Evolutionary conservation across 2,329 filamentous ascomycete genomes (phyloP).

Genomic region (Daldinia sp.): DNA sequence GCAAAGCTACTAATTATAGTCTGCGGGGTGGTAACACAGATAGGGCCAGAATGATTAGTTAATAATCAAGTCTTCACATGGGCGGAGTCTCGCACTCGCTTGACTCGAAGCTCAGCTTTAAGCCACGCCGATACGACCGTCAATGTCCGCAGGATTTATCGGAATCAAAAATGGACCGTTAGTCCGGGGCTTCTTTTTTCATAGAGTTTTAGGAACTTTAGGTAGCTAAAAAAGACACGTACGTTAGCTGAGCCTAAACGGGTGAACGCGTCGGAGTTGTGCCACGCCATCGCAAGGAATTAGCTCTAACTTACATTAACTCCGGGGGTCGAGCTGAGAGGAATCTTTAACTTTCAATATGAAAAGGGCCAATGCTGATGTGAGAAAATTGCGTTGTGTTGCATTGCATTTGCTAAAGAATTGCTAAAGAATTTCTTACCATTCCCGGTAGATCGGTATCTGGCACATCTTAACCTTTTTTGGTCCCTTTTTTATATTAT

Average conservation of each 20-base stretch:
- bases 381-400: not conserved
- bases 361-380: not conserved
- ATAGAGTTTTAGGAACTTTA: not conserved
- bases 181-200: not conserved
- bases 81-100: not conserved
- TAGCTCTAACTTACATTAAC: slow-evolving; percentile 8
- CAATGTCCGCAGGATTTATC: not conserved
- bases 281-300: not conserved
- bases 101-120: not conserved
- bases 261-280: slow-evolving; percentile 5
- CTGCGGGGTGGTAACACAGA: not conserved
- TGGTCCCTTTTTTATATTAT: not conserved
- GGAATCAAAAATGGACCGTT: slow-evolving; percentile 3
- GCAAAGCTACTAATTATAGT: not conserved
- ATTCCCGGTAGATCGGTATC: not conserved
- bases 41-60: not conserved
- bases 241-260: not conserved
- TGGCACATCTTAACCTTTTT: not conserved
- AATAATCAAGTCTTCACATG: no score
- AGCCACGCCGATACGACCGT: not conserved
- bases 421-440: not conserved
- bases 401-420: no score
- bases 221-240: not conserved
- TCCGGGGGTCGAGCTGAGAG: not conserved
- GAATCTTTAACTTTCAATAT: slow-evolving; percentile 6